Evolutionary conservation across 352 stramenopile species (phyloP), one percentile per base, ranked within the genome.

Genomic region (Pythium rhizo-oryzae): DNA sequence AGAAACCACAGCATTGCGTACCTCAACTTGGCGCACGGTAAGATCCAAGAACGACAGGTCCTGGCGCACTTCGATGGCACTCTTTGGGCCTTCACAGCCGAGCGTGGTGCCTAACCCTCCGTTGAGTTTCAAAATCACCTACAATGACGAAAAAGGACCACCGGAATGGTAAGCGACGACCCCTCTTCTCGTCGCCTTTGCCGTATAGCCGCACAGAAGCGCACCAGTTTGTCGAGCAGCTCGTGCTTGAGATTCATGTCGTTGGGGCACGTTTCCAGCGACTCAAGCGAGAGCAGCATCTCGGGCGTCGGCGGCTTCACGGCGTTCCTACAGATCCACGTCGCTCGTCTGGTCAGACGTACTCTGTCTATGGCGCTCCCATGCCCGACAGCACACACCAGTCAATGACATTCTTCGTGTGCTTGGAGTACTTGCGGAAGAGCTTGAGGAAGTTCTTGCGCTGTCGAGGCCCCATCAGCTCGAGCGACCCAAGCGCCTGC

Each of bases 31-130:
- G 70, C 98, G 98, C 49, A 99, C 98, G 4, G 97, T 99, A 55
- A 99, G 89, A 71, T 99, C 98, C 39, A 99, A 82, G 75, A 99
- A 99, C 47, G 91, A 98, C 56, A 98, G 67, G 51, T 96, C 92
- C 64, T 96, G 91, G 23, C 93, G 89, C 65, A 98, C 93, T 88
- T 98, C 93, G 63, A 98, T 97, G 0, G 93, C 92, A 41, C 87
- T 97, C 76, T 98, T 98, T 0, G 93, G 91, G 19, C 91, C 95
- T 73, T 96, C 87, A 59, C 93, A 98, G 58, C 98, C 98, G 80
- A 99, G 98, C 25, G 94, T 98, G 50, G 98, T 99, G 68, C 98
- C 98, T 18, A 99, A 80, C n/a, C 98, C 98, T 52, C 98, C 98
- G 76, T 99, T 99, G 24, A 99, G 92, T 74, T 99, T 99, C 8